Conservation (phyloP, 768 basidiomycete genomes). For the Hygrocybe coccinea region DNA sequence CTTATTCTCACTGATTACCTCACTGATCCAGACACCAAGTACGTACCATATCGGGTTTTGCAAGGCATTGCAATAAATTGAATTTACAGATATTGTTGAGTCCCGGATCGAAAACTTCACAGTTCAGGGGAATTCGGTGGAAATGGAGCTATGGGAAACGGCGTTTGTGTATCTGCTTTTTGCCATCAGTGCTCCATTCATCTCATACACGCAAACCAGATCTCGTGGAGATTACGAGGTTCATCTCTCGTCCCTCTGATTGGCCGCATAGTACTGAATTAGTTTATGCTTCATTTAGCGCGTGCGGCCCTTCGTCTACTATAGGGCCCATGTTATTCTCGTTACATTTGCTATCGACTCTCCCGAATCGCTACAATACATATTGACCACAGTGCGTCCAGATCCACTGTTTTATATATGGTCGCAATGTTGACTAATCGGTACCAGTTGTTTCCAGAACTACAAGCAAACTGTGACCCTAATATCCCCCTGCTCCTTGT, state of each 20-base stretch:
- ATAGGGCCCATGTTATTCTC: background rate
- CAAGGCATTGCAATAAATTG: too few relatives aligned
- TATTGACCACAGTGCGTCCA: background rate
- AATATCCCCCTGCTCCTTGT: background rate
- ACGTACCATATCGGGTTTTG: background rate
- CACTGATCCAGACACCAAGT: background rate
- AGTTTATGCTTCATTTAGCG: background rate
- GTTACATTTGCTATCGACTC: background rate
- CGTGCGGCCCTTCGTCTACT: background rate
- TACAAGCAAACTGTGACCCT: background rate
- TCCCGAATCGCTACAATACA: background rate
- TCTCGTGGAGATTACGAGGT: too few relatives aligned
- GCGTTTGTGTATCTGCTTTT: too few relatives aligned
- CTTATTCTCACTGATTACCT: background rate
- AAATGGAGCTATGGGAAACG: too few relatives aligned
- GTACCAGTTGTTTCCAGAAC: background rate
- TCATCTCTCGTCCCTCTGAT: background rate
- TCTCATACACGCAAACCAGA: too few relatives aligned
- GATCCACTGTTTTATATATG: background rate
- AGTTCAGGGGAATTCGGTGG: too few relatives aligned
- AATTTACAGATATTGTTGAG: too few relatives aligned
- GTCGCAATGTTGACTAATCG: background rate
- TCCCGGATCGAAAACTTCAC: too few relatives aligned
- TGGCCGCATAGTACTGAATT: background rate
- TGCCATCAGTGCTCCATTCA: too few relatives aligned